Conservation (phyloP, 495 filamentous ascomycete species). For the Tuber indicum region DNA sequence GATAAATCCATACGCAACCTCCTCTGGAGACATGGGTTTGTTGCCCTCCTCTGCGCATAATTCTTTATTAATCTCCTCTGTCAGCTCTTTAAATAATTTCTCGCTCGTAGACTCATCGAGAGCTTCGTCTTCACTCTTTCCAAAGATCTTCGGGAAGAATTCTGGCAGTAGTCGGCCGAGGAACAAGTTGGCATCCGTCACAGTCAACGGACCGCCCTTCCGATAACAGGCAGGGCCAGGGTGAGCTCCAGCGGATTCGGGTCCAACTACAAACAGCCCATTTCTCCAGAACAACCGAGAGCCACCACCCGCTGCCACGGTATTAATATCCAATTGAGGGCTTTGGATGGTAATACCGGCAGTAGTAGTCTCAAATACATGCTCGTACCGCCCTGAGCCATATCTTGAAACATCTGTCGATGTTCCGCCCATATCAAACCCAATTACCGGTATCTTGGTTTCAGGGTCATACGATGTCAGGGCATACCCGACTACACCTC, state of each 20-base stretch:
- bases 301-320: conserved; percentile 88
- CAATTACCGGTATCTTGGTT: conserved; percentile 84
- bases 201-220: conserved; percentile 85
- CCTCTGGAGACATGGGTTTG: conserved; percentile 71
- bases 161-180: conserved; percentile 82
- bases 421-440: conserved; percentile 92
- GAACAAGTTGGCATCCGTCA: conserved; percentile 90
- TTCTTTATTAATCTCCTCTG: conserved; percentile 68
- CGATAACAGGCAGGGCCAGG: conserved; percentile 92
- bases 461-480: conserved; percentile 83
- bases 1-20: conserved; percentile 85
- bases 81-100: conserved; percentile 68
- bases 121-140: conserved; percentile 79
- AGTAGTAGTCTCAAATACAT: conserved; percentile 95
- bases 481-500: conserved; percentile 87
- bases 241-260: conserved; percentile 87
- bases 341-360: conserved; percentile 93
- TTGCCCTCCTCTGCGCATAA: conserved; percentile 50
- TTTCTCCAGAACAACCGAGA: conserved; percentile 86
- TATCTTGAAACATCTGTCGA: conserved; percentile 92
- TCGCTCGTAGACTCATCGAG: conserved; percentile 72
- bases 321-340: conserved; percentile 96
- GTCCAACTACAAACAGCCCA: conserved; percentile 91
- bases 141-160: conserved; percentile 97
- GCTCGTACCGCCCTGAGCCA: conserved; percentile 81